These are phyloP conservation scores for Alloteropsis semialata DNA, from an alignment of 176 grass and related monocot species.

Conservation along the genomic window DNA sequence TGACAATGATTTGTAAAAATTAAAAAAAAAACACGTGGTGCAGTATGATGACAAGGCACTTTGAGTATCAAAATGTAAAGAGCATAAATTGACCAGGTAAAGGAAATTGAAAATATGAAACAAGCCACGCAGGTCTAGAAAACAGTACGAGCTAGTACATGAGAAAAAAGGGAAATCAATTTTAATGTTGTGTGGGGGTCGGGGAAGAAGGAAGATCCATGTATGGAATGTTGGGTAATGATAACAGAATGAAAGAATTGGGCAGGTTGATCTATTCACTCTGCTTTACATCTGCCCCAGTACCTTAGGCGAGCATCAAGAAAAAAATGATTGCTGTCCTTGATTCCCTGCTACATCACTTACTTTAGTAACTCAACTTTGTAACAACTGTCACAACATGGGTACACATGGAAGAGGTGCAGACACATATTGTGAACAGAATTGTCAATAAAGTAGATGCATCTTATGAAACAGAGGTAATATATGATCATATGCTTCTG, in stretches of 20 bases:
- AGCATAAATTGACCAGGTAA: not conserved
- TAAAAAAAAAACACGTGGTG: not conserved
- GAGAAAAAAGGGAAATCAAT: not conserved
- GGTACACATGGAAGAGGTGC: slow-evolving; percentile 10
- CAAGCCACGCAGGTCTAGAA: not conserved
- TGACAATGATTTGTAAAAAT: not conserved
- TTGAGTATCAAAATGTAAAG: not conserved
- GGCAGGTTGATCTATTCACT: not conserved
- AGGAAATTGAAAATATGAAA: not conserved
- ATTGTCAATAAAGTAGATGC: not conserved
- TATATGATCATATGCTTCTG: not conserved
- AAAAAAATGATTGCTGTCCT: not conserved
- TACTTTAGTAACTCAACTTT: slow-evolving; percentile 11
- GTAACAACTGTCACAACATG: not conserved
- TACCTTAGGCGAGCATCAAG: not conserved
- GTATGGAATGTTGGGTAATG: not conserved
- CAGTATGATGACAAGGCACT: not conserved
- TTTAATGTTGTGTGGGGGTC: not conserved
- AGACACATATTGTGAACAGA: not conserved
- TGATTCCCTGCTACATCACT: not conserved
- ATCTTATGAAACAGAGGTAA: not conserved
- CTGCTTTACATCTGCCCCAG: not conserved
- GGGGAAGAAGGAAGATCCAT: not conserved
- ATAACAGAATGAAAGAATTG: not conserved
- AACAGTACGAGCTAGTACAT: not conserved